Evolutionary conservation across 768 basidiomycete genomes (phyloP).

Genomic region (Panaeolus cyanescens): DNA sequence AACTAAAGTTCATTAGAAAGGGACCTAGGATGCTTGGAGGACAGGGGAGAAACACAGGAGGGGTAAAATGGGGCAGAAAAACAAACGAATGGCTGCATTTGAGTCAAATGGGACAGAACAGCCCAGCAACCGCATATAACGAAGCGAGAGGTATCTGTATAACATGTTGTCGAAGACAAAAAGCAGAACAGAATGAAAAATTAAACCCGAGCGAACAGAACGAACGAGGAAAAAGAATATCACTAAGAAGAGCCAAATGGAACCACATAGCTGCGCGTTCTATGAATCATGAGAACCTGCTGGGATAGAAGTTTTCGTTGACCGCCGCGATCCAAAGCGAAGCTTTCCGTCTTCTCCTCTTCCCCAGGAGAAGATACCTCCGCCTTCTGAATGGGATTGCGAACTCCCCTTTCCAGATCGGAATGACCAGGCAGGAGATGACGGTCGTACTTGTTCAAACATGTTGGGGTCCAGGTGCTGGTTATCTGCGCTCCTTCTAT

Average conservation of each 20-base stretch:
- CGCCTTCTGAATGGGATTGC: constrained; percentile 59
- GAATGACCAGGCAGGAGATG: constrained; percentile 85
- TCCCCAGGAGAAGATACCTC: constrained; percentile 70
- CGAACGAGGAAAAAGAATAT: not conserved
- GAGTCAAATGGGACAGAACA: not conserved
- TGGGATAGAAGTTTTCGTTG: constrained; percentile 43
- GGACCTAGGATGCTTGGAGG: not conserved
- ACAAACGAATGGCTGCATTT: not conserved
- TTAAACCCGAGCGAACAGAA: not conserved
- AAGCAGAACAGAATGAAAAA: not conserved
- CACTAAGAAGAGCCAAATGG: not conserved
- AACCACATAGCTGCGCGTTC: not conserved
- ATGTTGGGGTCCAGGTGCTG: constrained; percentile 51
- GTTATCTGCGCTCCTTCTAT: constrained; percentile 45
- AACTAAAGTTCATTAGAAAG: constrained; percentile 1
- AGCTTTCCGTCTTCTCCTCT: constrained; percentile 64
- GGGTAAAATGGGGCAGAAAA: not conserved
- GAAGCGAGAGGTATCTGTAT: not conserved
- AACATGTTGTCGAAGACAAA: no score
- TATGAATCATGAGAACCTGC: constrained; percentile 9
- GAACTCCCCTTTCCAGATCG: constrained; percentile 78
- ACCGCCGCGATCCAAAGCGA: constrained; percentile 74
- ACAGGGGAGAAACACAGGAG: not conserved
- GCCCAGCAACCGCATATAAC: not conserved
- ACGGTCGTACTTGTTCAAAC: constrained; percentile 56